phyloP scores from a whole-genome alignment of 2,329 filamentous ascomycete genomes.

The Penicillium nordicum region DNA sequence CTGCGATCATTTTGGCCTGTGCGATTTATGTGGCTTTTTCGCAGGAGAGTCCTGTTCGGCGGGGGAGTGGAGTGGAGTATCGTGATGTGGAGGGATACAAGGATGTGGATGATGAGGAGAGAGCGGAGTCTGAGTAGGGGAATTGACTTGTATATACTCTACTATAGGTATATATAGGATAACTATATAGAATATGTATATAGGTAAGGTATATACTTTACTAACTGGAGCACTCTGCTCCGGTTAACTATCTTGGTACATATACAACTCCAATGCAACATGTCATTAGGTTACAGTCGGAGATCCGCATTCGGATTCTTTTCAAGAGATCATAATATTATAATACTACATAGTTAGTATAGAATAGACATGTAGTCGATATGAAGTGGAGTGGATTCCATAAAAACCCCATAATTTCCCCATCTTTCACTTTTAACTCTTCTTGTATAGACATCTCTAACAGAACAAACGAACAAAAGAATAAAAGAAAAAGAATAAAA shows the following conservation, averaged over 20 bases:
- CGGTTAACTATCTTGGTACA: too few relatives aligned
- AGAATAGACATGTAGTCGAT: too few relatives aligned
- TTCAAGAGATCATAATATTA: too few relatives aligned
- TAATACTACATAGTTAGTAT: too few relatives aligned
- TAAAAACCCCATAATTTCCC: slow-evolving; percentile 14
- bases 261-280: background rate
- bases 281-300: slow-evolving; percentile 30
- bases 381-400: background rate
- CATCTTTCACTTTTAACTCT: background rate
- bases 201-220: too few relatives aligned
- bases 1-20: slow-evolving; percentile 61
- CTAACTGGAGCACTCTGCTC: background rate
- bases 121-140: background rate
- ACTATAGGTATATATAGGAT: background rate
- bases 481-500: too few relatives aligned
- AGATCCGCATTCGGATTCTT: background rate
- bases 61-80: background rate
- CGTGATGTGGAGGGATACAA: slow-evolving; percentile 6
- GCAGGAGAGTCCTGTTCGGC: background rate
- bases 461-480: background rate
- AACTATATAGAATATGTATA: too few relatives aligned
- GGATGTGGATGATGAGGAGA: slow-evolving; percentile 3
- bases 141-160: slow-evolving; percentile 4
- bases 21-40: slow-evolving; percentile 63
- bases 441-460: background rate